A percentile compares a stretch with the other conserved stretches of the same genome.
phyloP scores from a whole-genome alignment of 2,329 filamentous ascomycete species.

The Epichloe coenophiala region DNA sequence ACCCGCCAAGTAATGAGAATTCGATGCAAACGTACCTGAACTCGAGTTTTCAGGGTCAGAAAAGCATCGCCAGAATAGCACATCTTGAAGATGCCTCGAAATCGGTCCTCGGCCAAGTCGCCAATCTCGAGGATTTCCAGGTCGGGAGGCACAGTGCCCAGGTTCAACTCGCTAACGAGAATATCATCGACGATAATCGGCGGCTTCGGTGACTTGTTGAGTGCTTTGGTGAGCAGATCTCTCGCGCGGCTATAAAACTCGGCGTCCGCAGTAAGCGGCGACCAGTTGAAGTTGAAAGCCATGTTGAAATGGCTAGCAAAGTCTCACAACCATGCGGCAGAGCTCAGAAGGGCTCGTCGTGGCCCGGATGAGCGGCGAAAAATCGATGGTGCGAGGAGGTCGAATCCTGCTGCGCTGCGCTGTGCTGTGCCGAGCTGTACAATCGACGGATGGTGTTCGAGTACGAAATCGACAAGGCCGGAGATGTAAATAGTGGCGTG shows the following conservation, averaged over 20 bases:
- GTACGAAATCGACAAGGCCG: no score
- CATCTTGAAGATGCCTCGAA: constrained; percentile 99
- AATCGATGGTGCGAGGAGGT: constrained; percentile 1
- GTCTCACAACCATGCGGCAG: constrained; percentile 21
- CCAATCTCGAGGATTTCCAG: constrained; percentile 96
- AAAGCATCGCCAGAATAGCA: constrained; percentile 93
- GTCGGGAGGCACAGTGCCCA: constrained; percentile 87
- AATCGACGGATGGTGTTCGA: no score
- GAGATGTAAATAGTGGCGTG: not conserved
- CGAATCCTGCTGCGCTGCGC: not conserved
- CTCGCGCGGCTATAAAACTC: constrained; percentile 80
- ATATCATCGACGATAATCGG: constrained; percentile 99
- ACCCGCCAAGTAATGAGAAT: constrained; percentile 7
- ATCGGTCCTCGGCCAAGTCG: constrained; percentile 90
- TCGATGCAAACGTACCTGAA: constrained; percentile 52
- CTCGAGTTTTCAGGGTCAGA: constrained; percentile 84
- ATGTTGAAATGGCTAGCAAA: constrained; percentile 46
- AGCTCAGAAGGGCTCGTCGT: constrained; percentile 9
- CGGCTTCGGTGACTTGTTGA: constrained; percentile 96
- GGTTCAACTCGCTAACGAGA: constrained; percentile 91
- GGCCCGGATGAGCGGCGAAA: constrained; percentile 3
- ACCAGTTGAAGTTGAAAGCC: constrained; percentile 99
- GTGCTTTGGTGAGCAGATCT: constrained; percentile 82
- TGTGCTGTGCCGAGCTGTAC: no score
- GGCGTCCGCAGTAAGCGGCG: constrained; percentile 90